phyloP scores from a whole-genome alignment of 176 grass and related monocot species.

The Zoysia japonica region DNA sequence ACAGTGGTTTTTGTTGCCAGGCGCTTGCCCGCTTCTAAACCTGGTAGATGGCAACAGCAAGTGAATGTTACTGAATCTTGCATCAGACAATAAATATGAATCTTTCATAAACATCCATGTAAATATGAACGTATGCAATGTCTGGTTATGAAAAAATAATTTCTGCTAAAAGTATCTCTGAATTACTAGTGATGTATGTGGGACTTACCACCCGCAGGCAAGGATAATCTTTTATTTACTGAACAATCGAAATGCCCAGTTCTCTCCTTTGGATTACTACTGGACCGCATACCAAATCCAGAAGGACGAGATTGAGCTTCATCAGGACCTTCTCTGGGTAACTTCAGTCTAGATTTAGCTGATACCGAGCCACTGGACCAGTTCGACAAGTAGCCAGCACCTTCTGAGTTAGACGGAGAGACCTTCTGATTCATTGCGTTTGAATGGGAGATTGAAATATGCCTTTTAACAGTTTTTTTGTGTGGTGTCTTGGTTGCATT shows the following conservation, averaged over 20 bases:
- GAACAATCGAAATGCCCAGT: conserved; percentile 41
- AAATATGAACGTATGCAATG: neutral
- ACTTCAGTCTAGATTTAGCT: conserved; percentile 66
- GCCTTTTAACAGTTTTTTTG: conserved; percentile 54
- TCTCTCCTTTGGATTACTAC: conserved; percentile 84
- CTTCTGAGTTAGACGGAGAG: conserved; percentile 48
- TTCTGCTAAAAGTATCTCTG: neutral
- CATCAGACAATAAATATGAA: neutral
- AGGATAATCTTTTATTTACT: conserved; percentile 67
- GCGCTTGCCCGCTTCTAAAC: conserved; percentile 38
- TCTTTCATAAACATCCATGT: neutral
- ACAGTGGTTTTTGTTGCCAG: conserved; percentile 15
- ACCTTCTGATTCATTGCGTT: conserved; percentile 53
- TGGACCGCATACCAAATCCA: conserved; percentile 46
- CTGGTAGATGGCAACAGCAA: conserved; percentile 33
- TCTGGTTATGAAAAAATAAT: neutral
- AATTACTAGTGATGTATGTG: neutral
- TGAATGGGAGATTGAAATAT: conserved; percentile 48
- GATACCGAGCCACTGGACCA: conserved; percentile 32
- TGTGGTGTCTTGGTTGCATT: conserved; percentile 45
- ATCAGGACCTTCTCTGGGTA: conserved; percentile 51
- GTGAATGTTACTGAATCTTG: neutral
- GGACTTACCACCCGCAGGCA: conserved; percentile 58
- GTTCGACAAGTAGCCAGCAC: conserved; percentile 48
- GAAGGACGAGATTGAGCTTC: conserved; percentile 53